Evolutionary conservation across 108 stramenopile species (phyloP), one percentile per base, ranked within the genome.

Genomic region (Nitzschia sp.): DNA sequence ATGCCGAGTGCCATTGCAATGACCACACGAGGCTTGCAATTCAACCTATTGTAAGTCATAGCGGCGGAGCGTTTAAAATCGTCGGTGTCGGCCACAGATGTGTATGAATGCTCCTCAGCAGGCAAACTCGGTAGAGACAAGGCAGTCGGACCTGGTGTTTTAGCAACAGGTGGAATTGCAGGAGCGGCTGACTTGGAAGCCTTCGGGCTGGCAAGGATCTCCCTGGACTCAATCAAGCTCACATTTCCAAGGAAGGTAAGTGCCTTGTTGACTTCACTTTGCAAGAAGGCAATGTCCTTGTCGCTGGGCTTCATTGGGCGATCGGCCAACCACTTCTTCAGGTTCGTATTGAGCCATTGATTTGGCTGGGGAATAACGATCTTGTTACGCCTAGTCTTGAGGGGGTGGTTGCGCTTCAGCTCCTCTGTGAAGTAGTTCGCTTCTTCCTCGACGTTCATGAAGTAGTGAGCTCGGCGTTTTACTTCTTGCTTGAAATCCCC

Each of bases 361-460:
- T 72, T 72, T 45, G 71, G 71, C 41, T 72, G 71, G 21, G 71
- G 71, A 35, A 72, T 28, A 21, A 72, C 71, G 35, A 72, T 72
- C 28, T 61, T 72, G 71, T 61, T 72, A 23, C 71, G 61, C 53
- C 61, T 63, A 19, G 71, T 72, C 62, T 72, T 72, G 62, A 72
- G 71, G 1, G 71, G 71, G 44, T 72, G 71, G 29, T 54, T 50
- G 11, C 71, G 33, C 62, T 72, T 58, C 26, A 72, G 62, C 44
- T 72, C 60, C 0, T 72, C 71, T 5, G 71, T 72, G 54, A 62
- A 55, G 53, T 56, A 72, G 30, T 48, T 72, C 36, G 71, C 48
- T 46, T 72, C 71, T 22, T 63, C 71, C 60, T 8, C 29, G n/a
- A 55, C 32, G 28, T 72, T 72, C 71, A 72, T 72, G 53, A 72